Conservation (phyloP, 257 asterid genomes). For the Solanum clarkiae region DNA sequence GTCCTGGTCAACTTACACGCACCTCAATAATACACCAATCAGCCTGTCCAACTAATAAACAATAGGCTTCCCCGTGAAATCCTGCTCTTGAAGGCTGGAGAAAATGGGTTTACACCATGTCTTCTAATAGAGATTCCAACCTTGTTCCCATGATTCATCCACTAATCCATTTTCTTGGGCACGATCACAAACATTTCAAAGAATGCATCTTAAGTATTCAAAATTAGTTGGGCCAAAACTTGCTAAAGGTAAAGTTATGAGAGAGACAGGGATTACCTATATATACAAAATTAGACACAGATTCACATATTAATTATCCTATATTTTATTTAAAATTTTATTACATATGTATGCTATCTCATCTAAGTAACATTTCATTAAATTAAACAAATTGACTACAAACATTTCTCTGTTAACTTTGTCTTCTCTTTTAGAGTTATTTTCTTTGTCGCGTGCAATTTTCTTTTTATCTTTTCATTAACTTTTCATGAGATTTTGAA, state of each 20-base stretch:
- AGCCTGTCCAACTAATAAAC: no score
- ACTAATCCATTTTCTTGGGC: not conserved
- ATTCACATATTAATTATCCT: no score
- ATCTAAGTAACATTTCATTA: not conserved
- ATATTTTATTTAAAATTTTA: not conserved
- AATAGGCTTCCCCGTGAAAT: not conserved
- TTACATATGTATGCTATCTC: not conserved
- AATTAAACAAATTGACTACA: not conserved
- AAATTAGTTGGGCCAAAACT: not conserved
- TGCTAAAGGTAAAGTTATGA: not conserved
- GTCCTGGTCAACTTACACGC: not conserved
- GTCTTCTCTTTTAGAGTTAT: not conserved
- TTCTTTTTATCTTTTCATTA: not conserved
- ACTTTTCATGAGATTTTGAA: no score
- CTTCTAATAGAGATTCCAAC: not conserved
- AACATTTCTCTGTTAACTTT: not conserved
- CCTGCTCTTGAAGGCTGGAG: not conserved
- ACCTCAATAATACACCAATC: not conserved
- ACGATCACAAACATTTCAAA: not conserved
- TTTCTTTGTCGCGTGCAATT: not conserved
- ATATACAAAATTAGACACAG: no score
- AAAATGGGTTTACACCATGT: not conserved
- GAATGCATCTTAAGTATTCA: not conserved
- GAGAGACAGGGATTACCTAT: no score
- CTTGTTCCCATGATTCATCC: not conserved